Conservation (phyloP, 345 rosid species). For the Sonneratia caseolaris region DNA sequence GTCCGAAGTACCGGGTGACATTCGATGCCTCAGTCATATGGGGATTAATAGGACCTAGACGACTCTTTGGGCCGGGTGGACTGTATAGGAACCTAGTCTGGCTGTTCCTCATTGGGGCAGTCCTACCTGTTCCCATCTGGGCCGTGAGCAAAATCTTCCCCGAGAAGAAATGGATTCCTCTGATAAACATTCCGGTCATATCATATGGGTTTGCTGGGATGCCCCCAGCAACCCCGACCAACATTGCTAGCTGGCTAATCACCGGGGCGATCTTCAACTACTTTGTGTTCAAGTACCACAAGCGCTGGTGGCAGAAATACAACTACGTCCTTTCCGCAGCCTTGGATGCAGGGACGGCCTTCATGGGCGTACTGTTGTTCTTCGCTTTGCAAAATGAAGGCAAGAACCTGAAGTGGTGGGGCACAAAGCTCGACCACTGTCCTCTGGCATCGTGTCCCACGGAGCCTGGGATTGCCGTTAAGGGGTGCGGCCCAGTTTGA, state of each 20-base stretch:
- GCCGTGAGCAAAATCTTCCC: constrained; percentile 75
- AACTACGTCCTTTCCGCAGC: constrained; percentile 95
- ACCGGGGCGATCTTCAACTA: constrained; percentile 93
- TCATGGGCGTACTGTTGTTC: constrained; percentile 92
- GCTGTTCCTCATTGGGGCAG: constrained; percentile 88
- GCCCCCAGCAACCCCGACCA: constrained; percentile 99
- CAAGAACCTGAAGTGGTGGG: constrained; percentile 77
- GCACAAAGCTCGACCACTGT: constrained; percentile 75
- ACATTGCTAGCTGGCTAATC: constrained; percentile 91
- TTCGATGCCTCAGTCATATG: constrained; percentile 96
- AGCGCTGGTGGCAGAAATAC: constrained; percentile 98
- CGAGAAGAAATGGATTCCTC: constrained; percentile 84
- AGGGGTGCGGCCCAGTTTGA: constrained; percentile 44
- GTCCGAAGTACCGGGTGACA: constrained; percentile 95
- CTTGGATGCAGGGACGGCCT: constrained; percentile 95
- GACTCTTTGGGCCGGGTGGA: constrained; percentile 91
- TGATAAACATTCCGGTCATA: constrained; percentile 92
- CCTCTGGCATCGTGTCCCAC: constrained; percentile 88
- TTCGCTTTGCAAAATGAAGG: constrained; percentile 75
- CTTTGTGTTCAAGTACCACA: constrained; percentile 78
- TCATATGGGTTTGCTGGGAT: constrained; percentile 96
- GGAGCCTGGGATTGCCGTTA: constrained; percentile 56
- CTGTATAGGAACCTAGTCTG: constrained; percentile 87
- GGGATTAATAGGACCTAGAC: constrained; percentile 83
- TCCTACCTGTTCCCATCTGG: constrained; percentile 92